Percentiles rank a stretch among this genome's conserved stretches.
These are phyloP conservation scores for Mucor circinelloides DNA, from an alignment of 371 early-diverging fungal genomes.

Conservation along the genomic window DNA sequence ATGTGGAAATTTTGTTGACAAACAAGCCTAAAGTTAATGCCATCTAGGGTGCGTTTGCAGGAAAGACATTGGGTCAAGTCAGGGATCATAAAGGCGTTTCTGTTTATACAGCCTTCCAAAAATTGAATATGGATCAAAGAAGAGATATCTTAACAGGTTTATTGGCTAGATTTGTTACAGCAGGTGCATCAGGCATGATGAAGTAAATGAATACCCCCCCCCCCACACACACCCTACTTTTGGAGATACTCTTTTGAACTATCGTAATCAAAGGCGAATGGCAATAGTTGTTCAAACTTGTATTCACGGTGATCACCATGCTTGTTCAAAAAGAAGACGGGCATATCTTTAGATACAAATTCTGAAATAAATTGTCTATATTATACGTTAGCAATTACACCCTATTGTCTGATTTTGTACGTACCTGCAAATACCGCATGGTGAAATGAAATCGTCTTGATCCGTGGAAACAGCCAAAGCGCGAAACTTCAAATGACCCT, in stretches of 20 bases:
- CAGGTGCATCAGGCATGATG: slow-evolving; percentile 48
- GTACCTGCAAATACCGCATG: slow-evolving; percentile 84
- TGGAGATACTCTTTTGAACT: slow-evolving; percentile 14
- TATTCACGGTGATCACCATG: slow-evolving; percentile 52
- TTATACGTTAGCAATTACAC: neutral
- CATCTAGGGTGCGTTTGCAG: slow-evolving; percentile 30
- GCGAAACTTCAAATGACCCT: slow-evolving; percentile 67
- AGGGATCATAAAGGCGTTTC: slow-evolving; percentile 44
- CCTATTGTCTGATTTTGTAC: neutral
- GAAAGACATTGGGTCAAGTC: slow-evolving; percentile 31
- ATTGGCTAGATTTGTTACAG: slow-evolving; percentile 40
- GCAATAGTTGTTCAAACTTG: slow-evolving; percentile 62
- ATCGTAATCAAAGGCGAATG: slow-evolving; percentile 68
- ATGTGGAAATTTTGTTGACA: neutral
- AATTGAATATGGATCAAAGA: slow-evolving; percentile 31
- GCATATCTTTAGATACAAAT: slow-evolving; percentile 62
- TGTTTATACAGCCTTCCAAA: slow-evolving; percentile 50
- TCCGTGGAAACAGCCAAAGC: slow-evolving; percentile 71
- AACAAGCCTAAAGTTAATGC: too few relatives aligned
- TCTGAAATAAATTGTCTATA: slow-evolving; percentile 80
- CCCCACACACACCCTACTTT: neutral
- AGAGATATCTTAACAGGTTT: slow-evolving; percentile 44
- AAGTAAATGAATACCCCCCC: slow-evolving; percentile 25
- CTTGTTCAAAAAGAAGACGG: slow-evolving; percentile 61
- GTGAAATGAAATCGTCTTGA: slow-evolving; percentile 59